A percentile compares a stretch with the other conserved stretches of the same genome.
phyloP scores from a whole-genome alignment of 192 early-diverging fungal genomes.

The Coemansia sp. region DNA sequence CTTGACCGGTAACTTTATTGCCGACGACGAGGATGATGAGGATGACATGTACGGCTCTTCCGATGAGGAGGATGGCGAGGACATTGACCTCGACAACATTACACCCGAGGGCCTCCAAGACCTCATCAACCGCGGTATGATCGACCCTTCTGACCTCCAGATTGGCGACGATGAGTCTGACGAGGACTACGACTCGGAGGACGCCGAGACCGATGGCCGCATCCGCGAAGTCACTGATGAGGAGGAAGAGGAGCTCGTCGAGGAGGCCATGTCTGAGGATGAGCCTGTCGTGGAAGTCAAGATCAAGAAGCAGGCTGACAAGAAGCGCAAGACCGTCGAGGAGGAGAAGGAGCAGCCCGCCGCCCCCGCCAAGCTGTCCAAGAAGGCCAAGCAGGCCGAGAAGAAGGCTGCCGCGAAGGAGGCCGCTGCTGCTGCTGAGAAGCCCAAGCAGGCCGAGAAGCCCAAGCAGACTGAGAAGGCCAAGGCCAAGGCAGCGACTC shows the following conservation, averaged over 20 bases:
- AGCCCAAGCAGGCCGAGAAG: constrained; percentile 33
- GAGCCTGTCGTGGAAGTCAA: constrained; percentile 43
- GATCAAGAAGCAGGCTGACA: constrained; percentile 58
- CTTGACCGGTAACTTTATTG: constrained; percentile 47
- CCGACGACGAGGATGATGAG: constrained; percentile 53
- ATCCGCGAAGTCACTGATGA: constrained; percentile 41
- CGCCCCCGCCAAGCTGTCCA: constrained; percentile 8
- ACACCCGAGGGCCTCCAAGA: constrained; percentile 40
- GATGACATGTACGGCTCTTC: constrained; percentile 36
- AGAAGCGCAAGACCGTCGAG: constrained; percentile 35
- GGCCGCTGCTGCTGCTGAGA: constrained; percentile 13
- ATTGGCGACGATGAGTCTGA: constrained; percentile 36
- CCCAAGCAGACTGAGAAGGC: constrained; percentile 36
- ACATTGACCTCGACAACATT: constrained; percentile 25
- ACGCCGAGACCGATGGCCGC: constrained; percentile 51
- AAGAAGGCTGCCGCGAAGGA: constrained; percentile 29
- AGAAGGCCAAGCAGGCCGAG: constrained; percentile 55
- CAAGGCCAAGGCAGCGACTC: constrained; percentile 46
- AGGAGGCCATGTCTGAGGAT: constrained; percentile 46
- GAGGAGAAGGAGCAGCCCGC: constrained; percentile 16
- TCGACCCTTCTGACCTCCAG: constrained; percentile 21
- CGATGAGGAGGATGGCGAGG: constrained; percentile 51
- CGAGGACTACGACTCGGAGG: constrained; percentile 52
- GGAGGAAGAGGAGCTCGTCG: constrained; percentile 50
- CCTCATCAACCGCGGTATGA: constrained; percentile 32